Conservation (phyloP, 169 alveolate genomes). For the Plasmodium ovale region DNA sequence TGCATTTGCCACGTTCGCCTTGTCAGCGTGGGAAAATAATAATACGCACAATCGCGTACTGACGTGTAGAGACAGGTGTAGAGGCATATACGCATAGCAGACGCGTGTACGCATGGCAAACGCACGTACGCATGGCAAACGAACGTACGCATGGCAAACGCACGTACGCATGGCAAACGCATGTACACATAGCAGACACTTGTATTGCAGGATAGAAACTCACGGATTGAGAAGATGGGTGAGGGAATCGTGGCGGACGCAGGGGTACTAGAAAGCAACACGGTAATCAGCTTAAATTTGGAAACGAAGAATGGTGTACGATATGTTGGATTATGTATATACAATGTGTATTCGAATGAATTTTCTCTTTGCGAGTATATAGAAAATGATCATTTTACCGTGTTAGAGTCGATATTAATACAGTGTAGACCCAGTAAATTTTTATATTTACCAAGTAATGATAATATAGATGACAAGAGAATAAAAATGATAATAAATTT, state of each 20-base stretch:
- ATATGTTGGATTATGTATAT: conserved; percentile 68
- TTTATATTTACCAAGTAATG: conserved; percentile 26
- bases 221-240: not conserved
- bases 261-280: not conserved
- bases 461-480: conserved; percentile 53
- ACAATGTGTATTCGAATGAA: conserved; percentile 23
- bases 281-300: conserved; percentile 32
- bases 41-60: too few relatives aligned
- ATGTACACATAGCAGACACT: too few relatives aligned
- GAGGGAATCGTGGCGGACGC: not conserved
- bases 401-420: conserved; percentile 49
- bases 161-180: too few relatives aligned
- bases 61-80: too few relatives aligned
- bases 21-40: too few relatives aligned
- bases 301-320: conserved; percentile 23
- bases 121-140: too few relatives aligned
- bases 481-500: conserved; percentile 46
- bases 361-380: conserved; percentile 71
- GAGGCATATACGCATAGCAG: too few relatives aligned
- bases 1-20: too few relatives aligned
- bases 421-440: conserved; percentile 37
- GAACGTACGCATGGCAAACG: too few relatives aligned
- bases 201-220: too few relatives aligned
- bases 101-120: too few relatives aligned
- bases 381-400: conserved; percentile 76